These are phyloP conservation scores for Stachybotrys chartarum DNA, from an alignment of 2,329 filamentous ascomycete genomes.

Conservation along the genomic window DNA sequence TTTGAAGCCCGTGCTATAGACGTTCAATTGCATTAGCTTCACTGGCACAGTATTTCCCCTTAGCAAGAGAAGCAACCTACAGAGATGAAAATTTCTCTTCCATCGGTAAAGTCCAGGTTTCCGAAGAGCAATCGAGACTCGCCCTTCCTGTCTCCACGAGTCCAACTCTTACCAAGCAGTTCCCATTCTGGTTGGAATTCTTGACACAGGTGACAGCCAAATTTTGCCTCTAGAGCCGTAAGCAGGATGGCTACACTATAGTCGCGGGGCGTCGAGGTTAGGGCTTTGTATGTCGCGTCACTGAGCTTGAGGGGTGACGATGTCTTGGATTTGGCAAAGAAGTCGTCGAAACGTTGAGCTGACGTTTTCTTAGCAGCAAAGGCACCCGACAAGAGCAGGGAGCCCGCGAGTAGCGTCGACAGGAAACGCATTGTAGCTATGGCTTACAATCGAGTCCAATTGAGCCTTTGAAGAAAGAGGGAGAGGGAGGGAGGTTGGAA, in stretches of 20 bases:
- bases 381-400: slow-evolving; percentile 54
- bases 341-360: slow-evolving; percentile 61
- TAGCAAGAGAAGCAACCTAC: slow-evolving; percentile 39
- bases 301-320: slow-evolving; percentile 68
- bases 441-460: slow-evolving; percentile 1
- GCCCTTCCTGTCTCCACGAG: slow-evolving; percentile 69
- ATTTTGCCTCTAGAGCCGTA: slow-evolving; percentile 77
- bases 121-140: slow-evolving; percentile 70
- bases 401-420: slow-evolving; percentile 52
- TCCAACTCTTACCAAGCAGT: slow-evolving; percentile 78
- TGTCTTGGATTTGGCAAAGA: slow-evolving; percentile 59
- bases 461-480: neutral
- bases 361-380: slow-evolving; percentile 59
- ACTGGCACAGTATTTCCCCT: neutral
- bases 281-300: slow-evolving; percentile 65
- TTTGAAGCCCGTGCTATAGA: slow-evolving; percentile 81
- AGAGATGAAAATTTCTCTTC: slow-evolving; percentile 78
- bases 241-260: slow-evolving; percentile 77
- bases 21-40: slow-evolving; percentile 1
- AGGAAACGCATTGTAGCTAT: slow-evolving; percentile 60
- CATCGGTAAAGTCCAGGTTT: slow-evolving; percentile 81
- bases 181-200: slow-evolving; percentile 96
- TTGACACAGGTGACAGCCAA: slow-evolving; percentile 77
- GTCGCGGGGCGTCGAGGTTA: slow-evolving; percentile 74
- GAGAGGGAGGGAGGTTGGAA: neutral